Evolutionary conservation across 2,329 filamentous ascomycete species (phyloP), one percentile per base, ranked within the genome.

Genomic region (Aureobasidium subglaciale): DNA sequence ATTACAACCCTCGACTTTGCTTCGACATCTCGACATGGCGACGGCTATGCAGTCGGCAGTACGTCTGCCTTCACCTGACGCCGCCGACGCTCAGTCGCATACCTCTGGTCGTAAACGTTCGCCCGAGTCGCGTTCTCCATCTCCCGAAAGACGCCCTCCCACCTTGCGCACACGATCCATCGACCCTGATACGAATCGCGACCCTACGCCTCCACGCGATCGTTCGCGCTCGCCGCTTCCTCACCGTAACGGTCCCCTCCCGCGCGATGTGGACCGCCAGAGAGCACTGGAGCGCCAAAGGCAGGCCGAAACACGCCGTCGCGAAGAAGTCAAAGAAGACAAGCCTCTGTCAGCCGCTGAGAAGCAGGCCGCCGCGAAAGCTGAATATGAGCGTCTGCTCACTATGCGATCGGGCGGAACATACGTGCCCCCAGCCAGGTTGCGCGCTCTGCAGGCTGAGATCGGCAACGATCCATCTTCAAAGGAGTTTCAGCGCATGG

Each of bases 401-500:
- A 93, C 82, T 62, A 92, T 95, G 83, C 87, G 93, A 62, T 96
- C 90, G 45, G 93, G 93, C 61, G 93, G 93, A 63, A 95, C 90
- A 22, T 99, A 99, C 69, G 95, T 99, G 59, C 93, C 93, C 18
- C 93, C 93, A 0, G 92, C 92, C 52, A 82, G 90, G 63, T 78
- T 99, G 67, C 84, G 90, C 63, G 92, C 92, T 35, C 81, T 99
- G 59, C 93, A 99, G 75, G 89, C 91, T 53, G 90, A 96, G 73
- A 96, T 99, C 71, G 59, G 59, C 16, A 96, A 90, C 59, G 93
- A 99, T 75, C 96, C 95, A 78, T 85, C 82, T 55, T 95, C 86
- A 72, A 95, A 96, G 72, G 93, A 97, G 74, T 97, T 96, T 69
- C 93, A 97, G 79, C 88, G 93, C 65, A 95, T 99, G 89, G 90